Conservation (phyloP, 441 rosid genomes). For the Melastoma candidum region DNA sequence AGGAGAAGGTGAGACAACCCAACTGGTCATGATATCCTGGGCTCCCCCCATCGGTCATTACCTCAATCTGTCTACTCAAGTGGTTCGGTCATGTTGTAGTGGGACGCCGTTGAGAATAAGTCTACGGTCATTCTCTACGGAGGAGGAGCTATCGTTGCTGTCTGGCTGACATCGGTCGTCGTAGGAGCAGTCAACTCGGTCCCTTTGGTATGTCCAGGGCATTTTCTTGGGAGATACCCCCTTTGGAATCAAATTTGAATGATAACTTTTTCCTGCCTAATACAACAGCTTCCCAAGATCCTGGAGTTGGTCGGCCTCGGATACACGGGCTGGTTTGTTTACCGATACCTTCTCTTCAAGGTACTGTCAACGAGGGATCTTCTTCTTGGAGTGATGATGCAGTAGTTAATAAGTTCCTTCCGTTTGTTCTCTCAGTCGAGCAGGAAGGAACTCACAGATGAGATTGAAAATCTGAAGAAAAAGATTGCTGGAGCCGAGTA, state of each 20-base stretch:
- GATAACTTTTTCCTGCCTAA: slow-evolving; percentile 2
- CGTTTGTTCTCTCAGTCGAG: slow-evolving; percentile 48
- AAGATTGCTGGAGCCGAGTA: slow-evolving; percentile 87
- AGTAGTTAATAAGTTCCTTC: neutral
- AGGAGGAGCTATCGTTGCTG: slow-evolving; percentile 82
- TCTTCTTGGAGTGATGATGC: too few relatives aligned
- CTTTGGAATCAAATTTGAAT: neutral
- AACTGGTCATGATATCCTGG: neutral
- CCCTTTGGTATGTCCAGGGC: slow-evolving; percentile 61
- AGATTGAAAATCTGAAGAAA: slow-evolving; percentile 88
- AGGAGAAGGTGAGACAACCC: slow-evolving; percentile 56
- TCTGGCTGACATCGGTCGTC: slow-evolving; percentile 74
- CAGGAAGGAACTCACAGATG: slow-evolving; percentile 90
- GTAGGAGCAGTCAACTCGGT: slow-evolving; percentile 94
- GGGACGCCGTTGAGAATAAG: slow-evolving; percentile 97
- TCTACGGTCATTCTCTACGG: slow-evolving; percentile 82
- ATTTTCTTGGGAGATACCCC: neutral
- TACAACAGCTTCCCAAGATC: slow-evolving; percentile 76
- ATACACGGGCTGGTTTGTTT: slow-evolving; percentile 99
- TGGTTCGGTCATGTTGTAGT: slow-evolving; percentile 27
- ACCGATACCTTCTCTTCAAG: slow-evolving; percentile 99
- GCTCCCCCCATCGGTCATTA: neutral
- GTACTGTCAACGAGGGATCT: slow-evolving; percentile 21
- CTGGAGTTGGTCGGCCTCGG: slow-evolving; percentile 99
- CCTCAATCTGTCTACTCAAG: neutral